A percentile compares a stretch with the other conserved stretches of the same genome.
Evolutionary conservation across 441 rosid genomes (phyloP).

Genomic region (Biscutella laevigata): DNA sequence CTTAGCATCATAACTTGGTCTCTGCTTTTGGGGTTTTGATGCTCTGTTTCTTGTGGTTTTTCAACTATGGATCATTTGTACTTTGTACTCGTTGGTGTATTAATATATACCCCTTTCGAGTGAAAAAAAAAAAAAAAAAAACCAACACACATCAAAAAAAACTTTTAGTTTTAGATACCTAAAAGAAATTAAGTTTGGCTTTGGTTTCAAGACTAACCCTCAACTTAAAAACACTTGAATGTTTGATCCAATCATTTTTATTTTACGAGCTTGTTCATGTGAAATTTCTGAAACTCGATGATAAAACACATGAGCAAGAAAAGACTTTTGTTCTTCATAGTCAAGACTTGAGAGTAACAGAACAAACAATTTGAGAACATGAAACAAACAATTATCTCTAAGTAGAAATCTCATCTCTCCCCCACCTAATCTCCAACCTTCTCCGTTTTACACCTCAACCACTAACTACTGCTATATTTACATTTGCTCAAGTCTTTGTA

Average conservation of each 20-base stretch:
- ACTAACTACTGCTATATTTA: conserved; percentile 16
- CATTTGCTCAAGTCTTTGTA: conserved; percentile 18
- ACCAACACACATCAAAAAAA: no score
- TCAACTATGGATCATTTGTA: no score
- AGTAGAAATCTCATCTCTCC: conserved; percentile 17
- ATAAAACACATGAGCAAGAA: not conserved
- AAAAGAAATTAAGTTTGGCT: no score
- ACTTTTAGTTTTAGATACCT: no score
- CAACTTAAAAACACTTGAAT: no score
- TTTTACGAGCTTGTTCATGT: not conserved
- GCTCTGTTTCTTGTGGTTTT: no score
- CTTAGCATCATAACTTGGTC: no score
- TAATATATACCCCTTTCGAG: no score
- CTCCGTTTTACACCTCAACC: conserved; percentile 20
- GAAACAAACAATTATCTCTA: conserved; percentile 14
- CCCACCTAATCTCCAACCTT: conserved; percentile 3
- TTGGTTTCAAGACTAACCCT: no score
- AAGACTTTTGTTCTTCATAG: not conserved
- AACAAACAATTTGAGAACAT: conserved; percentile 7
- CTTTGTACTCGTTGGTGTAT: no score
- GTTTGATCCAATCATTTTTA: not conserved
- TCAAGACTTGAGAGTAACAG: conserved; percentile 4
- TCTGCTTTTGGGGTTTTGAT: no score
- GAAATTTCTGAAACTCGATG: not conserved
- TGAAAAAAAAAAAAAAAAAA: no score